phyloP scores from a whole-genome alignment of 1,284 basidiomycete species.

The Meripilus lineatus region DNA sequence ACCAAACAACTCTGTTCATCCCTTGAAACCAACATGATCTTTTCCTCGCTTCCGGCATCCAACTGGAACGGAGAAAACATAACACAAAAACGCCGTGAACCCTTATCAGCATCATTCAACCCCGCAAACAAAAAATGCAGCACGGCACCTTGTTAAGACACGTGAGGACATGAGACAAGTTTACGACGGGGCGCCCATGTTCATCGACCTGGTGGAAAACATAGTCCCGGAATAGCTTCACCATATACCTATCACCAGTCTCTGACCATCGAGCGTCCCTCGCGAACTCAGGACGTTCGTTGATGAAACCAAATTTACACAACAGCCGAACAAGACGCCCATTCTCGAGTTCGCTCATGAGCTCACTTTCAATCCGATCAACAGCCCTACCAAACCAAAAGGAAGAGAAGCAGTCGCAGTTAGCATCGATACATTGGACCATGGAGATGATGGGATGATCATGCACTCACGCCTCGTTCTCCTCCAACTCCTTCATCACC shows the following conservation, averaged over 20 bases:
- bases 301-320: constrained; percentile 97
- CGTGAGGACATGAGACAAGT: constrained; percentile 86
- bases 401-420: constrained; percentile 43
- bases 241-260: constrained; percentile 95
- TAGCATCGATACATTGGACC: too few relatives aligned
- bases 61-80: constrained; percentile 44
- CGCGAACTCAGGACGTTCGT: constrained; percentile 98
- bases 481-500: constrained; percentile 80
- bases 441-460: too few relatives aligned
- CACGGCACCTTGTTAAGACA: constrained; percentile 83
- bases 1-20: constrained; percentile 97
- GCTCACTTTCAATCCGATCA: constrained; percentile 81
- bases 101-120: not conserved
- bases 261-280: constrained; percentile 96
- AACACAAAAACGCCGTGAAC: not conserved
- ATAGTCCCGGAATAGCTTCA: constrained; percentile 98
- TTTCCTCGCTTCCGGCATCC: constrained; percentile 90
- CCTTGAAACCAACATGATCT: constrained; percentile 89
- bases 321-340: constrained; percentile 89
- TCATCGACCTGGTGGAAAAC: constrained; percentile 98
- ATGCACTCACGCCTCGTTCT: too few relatives aligned
- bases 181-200: constrained; percentile 85
- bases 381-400: constrained; percentile 47
- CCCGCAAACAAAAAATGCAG: not conserved
- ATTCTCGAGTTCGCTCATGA: constrained; percentile 94